phyloP scores from a whole-genome alignment of 2,329 filamentous ascomycete genomes.

The Diaporthe australafricana region DNA sequence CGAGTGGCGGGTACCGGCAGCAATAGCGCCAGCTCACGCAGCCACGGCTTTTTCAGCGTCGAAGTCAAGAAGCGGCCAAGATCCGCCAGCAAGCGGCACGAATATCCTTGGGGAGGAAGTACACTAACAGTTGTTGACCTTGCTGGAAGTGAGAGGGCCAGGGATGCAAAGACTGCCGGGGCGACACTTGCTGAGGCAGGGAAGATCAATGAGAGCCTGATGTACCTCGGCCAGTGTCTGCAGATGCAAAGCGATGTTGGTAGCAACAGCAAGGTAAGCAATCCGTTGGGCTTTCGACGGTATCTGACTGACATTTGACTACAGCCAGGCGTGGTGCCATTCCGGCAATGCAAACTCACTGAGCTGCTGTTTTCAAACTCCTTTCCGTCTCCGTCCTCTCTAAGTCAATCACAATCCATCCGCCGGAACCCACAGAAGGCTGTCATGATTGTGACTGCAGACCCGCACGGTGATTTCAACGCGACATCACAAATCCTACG shows the following conservation, averaged over 20 bases:
- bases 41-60: constrained; percentile 95
- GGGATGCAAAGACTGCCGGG: constrained; percentile 93
- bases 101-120: constrained; percentile 78
- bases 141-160: constrained; percentile 91
- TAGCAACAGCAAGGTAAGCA: constrained; percentile 75
- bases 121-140: constrained; percentile 91
- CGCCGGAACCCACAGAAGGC: constrained; percentile 83
- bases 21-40: constrained; percentile 92
- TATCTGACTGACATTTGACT: constrained; percentile 8
- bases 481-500: constrained; percentile 95
- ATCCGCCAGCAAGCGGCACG: constrained; percentile 53
- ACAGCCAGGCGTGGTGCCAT: constrained; percentile 79
- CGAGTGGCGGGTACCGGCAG: constrained; percentile 91
- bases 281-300: too few species aligned
- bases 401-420: constrained; percentile 54
- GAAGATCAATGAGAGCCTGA: constrained; percentile 98
- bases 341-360: constrained; percentile 86
- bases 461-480: constrained; percentile 94
- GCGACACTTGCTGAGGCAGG: constrained; percentile 94
- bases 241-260: constrained; percentile 91
- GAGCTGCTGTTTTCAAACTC: constrained; percentile 90
- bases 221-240: constrained; percentile 97
- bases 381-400: constrained; percentile 71
- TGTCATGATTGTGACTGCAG: constrained; percentile 96
- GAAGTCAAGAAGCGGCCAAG: constrained; percentile 85